Evolutionary conservation across 176 grass and related monocot genomes (phyloP), one percentile per base, ranked within the genome.

Genomic region (Poa annua): DNA sequence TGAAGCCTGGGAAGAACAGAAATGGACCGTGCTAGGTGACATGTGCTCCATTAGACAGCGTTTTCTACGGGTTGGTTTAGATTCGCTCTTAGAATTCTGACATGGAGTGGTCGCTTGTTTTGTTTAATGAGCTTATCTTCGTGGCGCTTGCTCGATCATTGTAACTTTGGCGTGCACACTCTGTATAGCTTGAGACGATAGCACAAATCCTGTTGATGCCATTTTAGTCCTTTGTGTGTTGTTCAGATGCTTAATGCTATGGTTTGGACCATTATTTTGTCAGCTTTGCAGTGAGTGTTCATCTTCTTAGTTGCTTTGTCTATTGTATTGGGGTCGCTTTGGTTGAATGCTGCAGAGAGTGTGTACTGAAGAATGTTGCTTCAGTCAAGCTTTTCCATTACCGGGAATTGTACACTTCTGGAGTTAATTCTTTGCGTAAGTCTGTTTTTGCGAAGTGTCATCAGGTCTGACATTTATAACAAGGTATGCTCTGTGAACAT

Each of bases 161-260:
- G 4, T 79, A 20, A 48, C 61, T 2, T 50, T 1, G 14, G 3
- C 10, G 17, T 70, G 5, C 47, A 42, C 67, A 67, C 16, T 44
- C 57, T 77, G 71, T 85, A 78, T 57, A 74, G 36, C 81, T 80
- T 21, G 77, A 66, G 61, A 57, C 44, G 48, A 72, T 48, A 35
- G 68, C 21, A 81, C 32, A 61, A 42, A 51, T 16, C 48, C 9
- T 4, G 14, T 78, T 20, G 9, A 42, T 56, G 35, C 24, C 85
- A 57, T 36, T 65, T 6, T 86, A 82, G 73, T 48, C 25, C 24
- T 36, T 74, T 75, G 24, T 59, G 45, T 68, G 45, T 33, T 59
- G 41, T 42, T 25, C 3, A 25, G 59, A 76, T 82, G 48, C 17
- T 74, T 74, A 60, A 60, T 82, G 53, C 36, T 45, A 34, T 74